These are phyloP conservation scores for Polymyxa betae DNA, from an alignment of 208 protist genomes.

Conservation along the genomic window DNA sequence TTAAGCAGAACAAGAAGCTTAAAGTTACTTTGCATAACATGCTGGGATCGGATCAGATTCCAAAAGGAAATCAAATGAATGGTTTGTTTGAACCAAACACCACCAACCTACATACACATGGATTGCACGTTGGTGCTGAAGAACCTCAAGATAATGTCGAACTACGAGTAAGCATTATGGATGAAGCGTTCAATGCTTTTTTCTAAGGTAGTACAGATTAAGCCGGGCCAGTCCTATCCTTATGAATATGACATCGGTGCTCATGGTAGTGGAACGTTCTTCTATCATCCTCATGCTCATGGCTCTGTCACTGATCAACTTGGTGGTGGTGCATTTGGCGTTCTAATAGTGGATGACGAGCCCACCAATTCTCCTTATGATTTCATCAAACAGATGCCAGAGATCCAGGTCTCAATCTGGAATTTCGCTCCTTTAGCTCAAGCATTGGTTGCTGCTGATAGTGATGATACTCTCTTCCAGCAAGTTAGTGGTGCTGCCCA, in stretches of 20 bases:
- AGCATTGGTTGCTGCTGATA: background rate
- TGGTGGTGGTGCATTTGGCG: conserved; percentile 51
- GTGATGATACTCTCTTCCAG: background rate
- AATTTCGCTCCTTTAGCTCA: background rate
- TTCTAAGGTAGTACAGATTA: background rate
- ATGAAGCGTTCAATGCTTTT: background rate
- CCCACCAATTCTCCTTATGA: background rate
- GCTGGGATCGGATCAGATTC: background rate
- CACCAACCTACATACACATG: conserved; percentile 63
- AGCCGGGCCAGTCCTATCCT: background rate
- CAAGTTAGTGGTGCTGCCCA: background rate
- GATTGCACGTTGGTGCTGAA: conserved; percentile 36
- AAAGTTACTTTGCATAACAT: background rate
- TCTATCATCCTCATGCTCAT: conserved; percentile 59
- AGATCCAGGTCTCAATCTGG: conserved; percentile 8
- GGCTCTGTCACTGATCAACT: background rate
- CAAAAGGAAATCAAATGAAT: background rate
- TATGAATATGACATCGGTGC: conserved; percentile 53
- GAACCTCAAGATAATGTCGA: conserved; percentile 28
- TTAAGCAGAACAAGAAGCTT: conserved; percentile 23
- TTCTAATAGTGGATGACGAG: conserved; percentile 54
- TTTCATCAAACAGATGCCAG: background rate
- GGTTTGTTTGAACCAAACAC: conserved; percentile 3
- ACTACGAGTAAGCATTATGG: background rate
- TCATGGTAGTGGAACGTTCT: conserved; percentile 61